Conservation (phyloP, 768 basidiomycete species). For the Tricholoma matsutake region DNA sequence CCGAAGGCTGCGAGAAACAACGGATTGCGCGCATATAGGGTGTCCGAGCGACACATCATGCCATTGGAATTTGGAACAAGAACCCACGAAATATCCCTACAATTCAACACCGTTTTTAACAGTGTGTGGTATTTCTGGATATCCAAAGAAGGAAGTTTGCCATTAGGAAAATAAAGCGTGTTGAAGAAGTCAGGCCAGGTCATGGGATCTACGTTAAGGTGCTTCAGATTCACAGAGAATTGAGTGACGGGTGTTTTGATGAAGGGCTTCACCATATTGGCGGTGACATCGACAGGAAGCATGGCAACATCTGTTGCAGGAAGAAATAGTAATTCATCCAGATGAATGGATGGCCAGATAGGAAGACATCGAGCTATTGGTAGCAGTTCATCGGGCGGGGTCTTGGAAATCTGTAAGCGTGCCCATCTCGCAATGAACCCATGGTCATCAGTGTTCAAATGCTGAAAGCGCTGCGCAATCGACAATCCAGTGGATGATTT, state of each 20-base stretch:
- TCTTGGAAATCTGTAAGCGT: conserved; percentile 13
- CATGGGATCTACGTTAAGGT: background rate
- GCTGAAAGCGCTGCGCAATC: conserved; percentile 8
- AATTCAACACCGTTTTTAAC: background rate
- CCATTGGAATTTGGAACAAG: conserved; percentile 32
- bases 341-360: conserved; percentile 26
- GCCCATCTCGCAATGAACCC: conserved; percentile 31
- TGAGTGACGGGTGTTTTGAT: background rate
- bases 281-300: conserved; percentile 17
- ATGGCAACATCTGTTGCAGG: conserved; percentile 18
- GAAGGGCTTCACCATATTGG: conserved; percentile 6
- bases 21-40: conserved; percentile 33
- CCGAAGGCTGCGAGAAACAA: conserved; percentile 37
- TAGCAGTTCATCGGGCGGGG: conserved; percentile 7
- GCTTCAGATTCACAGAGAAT: background rate
- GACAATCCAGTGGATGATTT: background rate
- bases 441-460: conserved; percentile 16
- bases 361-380: conserved; percentile 28
- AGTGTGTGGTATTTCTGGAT: conserved; percentile 2
- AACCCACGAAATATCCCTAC: conserved; percentile 9
- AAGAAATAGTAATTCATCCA: background rate
- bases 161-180: conserved; percentile 5
- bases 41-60: conserved; percentile 20
- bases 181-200: background rate
- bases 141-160: conserved; percentile 1